Evolutionary conservation across 169 alveolate species (phyloP), one percentile per base, ranked within the genome.

Genomic region (Plasmodium gallinaceum): DNA sequence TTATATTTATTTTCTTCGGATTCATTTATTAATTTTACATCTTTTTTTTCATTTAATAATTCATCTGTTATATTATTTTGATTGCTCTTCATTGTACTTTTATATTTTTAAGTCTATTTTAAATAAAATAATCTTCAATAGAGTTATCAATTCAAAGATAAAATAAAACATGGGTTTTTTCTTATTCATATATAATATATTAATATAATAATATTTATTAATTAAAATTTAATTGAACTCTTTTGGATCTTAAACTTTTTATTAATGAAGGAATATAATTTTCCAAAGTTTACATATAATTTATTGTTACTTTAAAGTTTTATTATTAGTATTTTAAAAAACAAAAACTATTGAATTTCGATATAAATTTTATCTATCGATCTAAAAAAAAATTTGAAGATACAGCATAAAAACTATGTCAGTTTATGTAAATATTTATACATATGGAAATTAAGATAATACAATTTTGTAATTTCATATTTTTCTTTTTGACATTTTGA

Each of bases 1-100:
- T 74, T 48, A 32, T 43, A 8, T 60, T 43, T 32, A n/a, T 57
- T 18, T 37, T 72, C 71, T 74, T 32, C 73, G 45, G 69, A 60
- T 60, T 74, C 42, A 9, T 61, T 58, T 57, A 48, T 57, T 58
- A 73, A 51, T 20, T 74, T 58, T 60, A 58, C 62, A 18, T 74
- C 14, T 4, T 74, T 74, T 74, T 74, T 58, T 74, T 37, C 62
- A 43, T 39, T 74, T 74, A 60, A 51, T 48, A 37, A 61, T 12
- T 60, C 74, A 48, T 64, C 18, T 10, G 37, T 60, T 58, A 9
- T 58, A 74, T 12, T 39, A 57, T 18, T 60, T 18, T 39, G 64
- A 74, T 74, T 74, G 16, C 6, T 64, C n/a, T 43, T 32, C 88
- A 74, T 74, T 58, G 62, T 74, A 58, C 39, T 32, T 32, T 4